phyloP scores from a whole-genome alignment of 1,139 yeast species.

The Hemisphaericaspora xylanilytica region DNA sequence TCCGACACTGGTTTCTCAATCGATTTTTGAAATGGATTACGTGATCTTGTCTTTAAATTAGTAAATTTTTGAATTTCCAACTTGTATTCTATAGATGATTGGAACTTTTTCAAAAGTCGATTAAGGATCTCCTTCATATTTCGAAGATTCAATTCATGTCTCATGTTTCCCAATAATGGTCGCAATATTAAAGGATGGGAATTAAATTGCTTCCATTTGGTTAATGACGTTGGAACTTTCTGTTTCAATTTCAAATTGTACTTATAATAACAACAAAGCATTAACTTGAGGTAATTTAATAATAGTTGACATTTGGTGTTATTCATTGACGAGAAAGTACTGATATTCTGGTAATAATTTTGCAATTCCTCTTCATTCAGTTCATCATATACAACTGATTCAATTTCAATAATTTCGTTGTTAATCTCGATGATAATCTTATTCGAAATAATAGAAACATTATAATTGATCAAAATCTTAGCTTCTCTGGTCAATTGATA shows the following conservation, averaged over 20 bases:
- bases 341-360: constrained; percentile 31
- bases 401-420: constrained; percentile 70
- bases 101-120: constrained; percentile 21
- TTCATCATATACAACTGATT: constrained; percentile 53
- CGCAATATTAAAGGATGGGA: constrained; percentile 54
- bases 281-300: constrained; percentile 50
- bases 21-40: constrained; percentile 41
- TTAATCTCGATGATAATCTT: constrained; percentile 65
- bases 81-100: constrained; percentile 19
- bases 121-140: constrained; percentile 44
- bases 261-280: constrained; percentile 60
- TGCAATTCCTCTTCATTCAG: constrained; percentile 38
- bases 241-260: constrained; percentile 48
- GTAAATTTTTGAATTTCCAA: constrained; percentile 24
- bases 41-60: constrained; percentile 17
- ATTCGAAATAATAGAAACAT: constrained; percentile 65
- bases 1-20: constrained; percentile 35
- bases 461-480: constrained; percentile 63
- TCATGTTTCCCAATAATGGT: constrained; percentile 67
- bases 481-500: constrained; percentile 77
- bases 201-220: constrained; percentile 51
- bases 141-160: constrained; percentile 54
- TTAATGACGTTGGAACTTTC: constrained; percentile 46
- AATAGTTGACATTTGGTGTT: constrained; percentile 53
- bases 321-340: constrained; percentile 29